Evolutionary conservation across 164 flowering plant species (phyloP), one percentile per base, ranked within the genome.

Genomic region (Chimonanthus praecox): DNA sequence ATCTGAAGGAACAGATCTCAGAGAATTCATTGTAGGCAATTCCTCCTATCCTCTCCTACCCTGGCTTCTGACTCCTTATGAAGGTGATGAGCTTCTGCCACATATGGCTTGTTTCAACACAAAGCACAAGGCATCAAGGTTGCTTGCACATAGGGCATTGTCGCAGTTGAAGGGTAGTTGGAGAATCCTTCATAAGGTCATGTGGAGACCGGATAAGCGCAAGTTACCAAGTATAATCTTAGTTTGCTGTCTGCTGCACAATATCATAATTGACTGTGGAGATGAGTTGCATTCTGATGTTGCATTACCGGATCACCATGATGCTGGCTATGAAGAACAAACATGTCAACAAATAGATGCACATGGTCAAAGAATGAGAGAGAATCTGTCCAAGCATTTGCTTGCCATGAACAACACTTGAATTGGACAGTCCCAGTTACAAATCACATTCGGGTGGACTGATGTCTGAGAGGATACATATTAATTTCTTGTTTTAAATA

Each of bases 191-290:
- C 90, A 84, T 83, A 91, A 90, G 85, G 97, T 92, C 11, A 89
- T 94, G 97, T 94, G 99, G 99, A 86, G 97, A 79, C 99, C 99
- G 3, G 95, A 94, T 76, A 92, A 89, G 80, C 78, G 82, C 77
- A 94, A 91, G 78, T 80, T 92, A 11, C 99, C 99, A 0, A 92
- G 99, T 75, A 89, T 94, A 16, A 90, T 94, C 74, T 69, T 92
- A 79, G 95, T 90, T 0, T 94, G 99, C 73, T 94, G 99, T 84
- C 82, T 94, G 64, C 93, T 94, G 62, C 99, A 94, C 74, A 94
- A 94, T 70, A 92, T 94, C 50, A 77, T 91, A 0, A 85, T 94
- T 21, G 98, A 94, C 79, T 72, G 73, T 72, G 92, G 89, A 50
- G 98, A 94, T 78, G 49, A 73, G 47, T 76, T 91, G 77, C 78